Base-by-base conservation (phyloP, 2,329 filamentous ascomycete genomes). In the Scytalidium sp. region DNA sequence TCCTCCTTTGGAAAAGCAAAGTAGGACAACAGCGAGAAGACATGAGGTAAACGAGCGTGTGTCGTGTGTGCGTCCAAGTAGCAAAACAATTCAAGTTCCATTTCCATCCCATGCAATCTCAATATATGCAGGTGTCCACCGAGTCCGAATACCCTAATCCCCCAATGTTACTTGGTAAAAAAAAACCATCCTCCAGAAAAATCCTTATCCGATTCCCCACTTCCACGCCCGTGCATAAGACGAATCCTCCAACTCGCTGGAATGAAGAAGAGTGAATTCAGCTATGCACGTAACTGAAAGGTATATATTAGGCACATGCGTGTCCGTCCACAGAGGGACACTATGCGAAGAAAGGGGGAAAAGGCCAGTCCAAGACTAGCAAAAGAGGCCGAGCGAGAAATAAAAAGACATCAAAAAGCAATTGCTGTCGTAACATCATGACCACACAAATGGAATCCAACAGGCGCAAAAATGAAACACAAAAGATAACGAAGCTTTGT, bases 341-440 rank as follows among this genome's bases (percentile, higher is more conserved):
- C 32, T 10, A 36, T 36, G 17, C 15, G 5, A n/a, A 36, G 17
- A 29, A 29, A 29, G 25, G 32, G 32, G 32, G 17, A 7, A 15
- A 10, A 4, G 17, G 32, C 13, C 32, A n/a, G 17, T 15, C 11
- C 11, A n/a, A 36, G 32, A 36, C 32, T n/a, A n/a, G 32, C 32
- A 36, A 36, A 36, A 10, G 32, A 36, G 13, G 32, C 32, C 32
- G 32, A 36, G 32, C 32, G n/a, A n/a, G n/a, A n/a, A n/a, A n/a
- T n/a, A 55, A 58, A 55, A 50, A 29, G 42, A 53, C 50, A 29
- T 21, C 43, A 46, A 57, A 45, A 50, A 54, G 42, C 42, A 53
- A 52, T 47, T 59, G 59, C 60, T 61, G 55, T 64, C 61, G 45
- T 63, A 49, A 57, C 51, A 58, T 62, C 59, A 48, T 62, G 55